phyloP scores from a whole-genome alignment of 202 grass and related monocot species.

The Setaria italica region DNA sequence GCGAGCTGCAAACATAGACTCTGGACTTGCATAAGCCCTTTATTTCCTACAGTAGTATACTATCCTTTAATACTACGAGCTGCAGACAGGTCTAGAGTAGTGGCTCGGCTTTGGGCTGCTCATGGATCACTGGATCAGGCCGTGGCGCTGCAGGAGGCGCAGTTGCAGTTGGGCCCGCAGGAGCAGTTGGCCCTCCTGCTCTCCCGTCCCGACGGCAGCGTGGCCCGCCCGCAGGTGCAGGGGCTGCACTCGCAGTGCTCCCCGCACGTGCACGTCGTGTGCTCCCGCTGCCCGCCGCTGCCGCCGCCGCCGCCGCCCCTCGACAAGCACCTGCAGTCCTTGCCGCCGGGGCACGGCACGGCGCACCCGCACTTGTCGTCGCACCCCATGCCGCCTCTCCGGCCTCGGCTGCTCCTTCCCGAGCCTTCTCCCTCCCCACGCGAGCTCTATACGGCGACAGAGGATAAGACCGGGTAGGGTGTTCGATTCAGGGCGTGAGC shows the following conservation, averaged over 20 bases:
- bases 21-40: too few species aligned
- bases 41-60: neutral
- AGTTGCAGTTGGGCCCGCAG: slow-evolving; percentile 55
- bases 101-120: neutral
- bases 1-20: neutral
- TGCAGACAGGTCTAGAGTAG: neutral
- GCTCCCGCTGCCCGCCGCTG: slow-evolving; percentile 35
- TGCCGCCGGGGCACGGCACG: slow-evolving; percentile 63
- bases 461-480: too few species aligned
- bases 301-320: slow-evolving; percentile 27
- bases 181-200: slow-evolving; percentile 49
- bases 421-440: neutral
- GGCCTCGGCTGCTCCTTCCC: neutral
- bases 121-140: neutral
- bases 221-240: slow-evolving; percentile 50
- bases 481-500: too few species aligned
- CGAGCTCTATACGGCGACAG: neutral
- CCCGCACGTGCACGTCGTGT: slow-evolving; percentile 64
- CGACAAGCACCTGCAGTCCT: slow-evolving; percentile 49
- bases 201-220: slow-evolving; percentile 25
- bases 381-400: slow-evolving; percentile 26
- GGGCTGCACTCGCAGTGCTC: slow-evolving; percentile 69
- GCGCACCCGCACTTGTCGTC: slow-evolving; percentile 70
- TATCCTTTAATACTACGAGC: neutral
- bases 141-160: slow-evolving; percentile 43